phyloP scores from a whole-genome alignment of 2,329 filamentous ascomycete genomes.

The Ceratocystis colombiana region DNA sequence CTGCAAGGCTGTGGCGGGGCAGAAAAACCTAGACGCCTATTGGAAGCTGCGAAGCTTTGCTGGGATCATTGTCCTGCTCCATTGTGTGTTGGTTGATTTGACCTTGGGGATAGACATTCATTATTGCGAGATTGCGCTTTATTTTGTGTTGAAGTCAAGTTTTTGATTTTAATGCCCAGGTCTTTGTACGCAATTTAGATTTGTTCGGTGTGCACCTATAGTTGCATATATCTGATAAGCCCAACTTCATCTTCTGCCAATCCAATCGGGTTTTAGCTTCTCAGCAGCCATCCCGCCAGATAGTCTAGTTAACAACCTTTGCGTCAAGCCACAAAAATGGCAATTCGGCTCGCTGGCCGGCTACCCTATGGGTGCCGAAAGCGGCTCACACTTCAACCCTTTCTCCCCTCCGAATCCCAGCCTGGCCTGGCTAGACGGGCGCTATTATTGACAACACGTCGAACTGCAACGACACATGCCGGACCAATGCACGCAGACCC shows the following conservation, averaged over 20 bases:
- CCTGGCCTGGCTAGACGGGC: neutral
- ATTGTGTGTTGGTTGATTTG: neutral
- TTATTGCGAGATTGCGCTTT: neutral
- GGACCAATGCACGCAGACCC: constrained; percentile 30
- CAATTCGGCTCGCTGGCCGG: constrained; percentile 12
- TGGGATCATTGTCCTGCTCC: neutral
- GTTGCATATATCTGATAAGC: neutral
- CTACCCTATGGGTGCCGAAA: constrained; percentile 18
- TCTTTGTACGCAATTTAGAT: neutral
- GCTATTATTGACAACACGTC: constrained; percentile 7
- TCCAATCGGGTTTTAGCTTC: neutral
- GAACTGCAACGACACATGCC: constrained; percentile 27
- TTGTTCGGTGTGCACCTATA: neutral
- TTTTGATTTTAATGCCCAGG: neutral
- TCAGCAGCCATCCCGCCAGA: neutral
- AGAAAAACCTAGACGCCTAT: neutral
- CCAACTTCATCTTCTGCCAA: neutral
- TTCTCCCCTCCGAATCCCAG: neutral
- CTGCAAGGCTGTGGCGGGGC: constrained; percentile 25
- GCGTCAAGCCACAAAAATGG: constrained; percentile 14
- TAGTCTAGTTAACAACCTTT: neutral
- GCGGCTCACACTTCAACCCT: neutral
- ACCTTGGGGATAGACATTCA: neutral
- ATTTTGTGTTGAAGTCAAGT: no score
- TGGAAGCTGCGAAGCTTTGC: neutral